Conservation (phyloP, 441 rosid species). For the Gossypium davidsonii region DNA sequence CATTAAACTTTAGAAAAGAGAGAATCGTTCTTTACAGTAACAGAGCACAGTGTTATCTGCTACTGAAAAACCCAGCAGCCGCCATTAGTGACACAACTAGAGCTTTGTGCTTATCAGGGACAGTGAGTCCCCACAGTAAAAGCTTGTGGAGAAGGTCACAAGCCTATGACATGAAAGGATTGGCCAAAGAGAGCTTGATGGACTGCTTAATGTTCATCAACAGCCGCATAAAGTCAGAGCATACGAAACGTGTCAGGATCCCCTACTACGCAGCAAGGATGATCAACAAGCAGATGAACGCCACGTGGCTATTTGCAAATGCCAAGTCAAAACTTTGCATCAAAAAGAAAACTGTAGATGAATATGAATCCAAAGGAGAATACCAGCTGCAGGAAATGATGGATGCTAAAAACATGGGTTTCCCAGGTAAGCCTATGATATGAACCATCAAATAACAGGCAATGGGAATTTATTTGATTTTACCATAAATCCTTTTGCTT, state of each 20-base stretch:
- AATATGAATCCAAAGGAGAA: slow-evolving; percentile 10
- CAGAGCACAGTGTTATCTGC: slow-evolving; percentile 60
- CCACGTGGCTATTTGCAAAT: slow-evolving; percentile 54
- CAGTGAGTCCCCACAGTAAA: slow-evolving; percentile 42
- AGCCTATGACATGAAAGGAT: slow-evolving; percentile 73
- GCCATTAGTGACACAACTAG: slow-evolving; percentile 77
- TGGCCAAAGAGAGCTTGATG: slow-evolving; percentile 67
- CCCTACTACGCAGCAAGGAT: slow-evolving; percentile 60
- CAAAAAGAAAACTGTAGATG: not conserved
- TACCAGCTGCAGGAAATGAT: slow-evolving; percentile 12
- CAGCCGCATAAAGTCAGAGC: slow-evolving; percentile 25
- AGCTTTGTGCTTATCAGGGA: slow-evolving; percentile 51
- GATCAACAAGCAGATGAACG: slow-evolving; percentile 68
- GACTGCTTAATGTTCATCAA: slow-evolving; percentile 63
- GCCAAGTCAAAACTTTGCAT: slow-evolving; percentile 19
- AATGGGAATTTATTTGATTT: not conserved
- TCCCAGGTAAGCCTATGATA: slow-evolving; percentile 4
- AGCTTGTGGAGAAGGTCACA: slow-evolving; percentile 91
- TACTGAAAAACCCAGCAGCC: slow-evolving; percentile 38
- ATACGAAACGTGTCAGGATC: slow-evolving; percentile 26
- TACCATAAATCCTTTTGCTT: not conserved
- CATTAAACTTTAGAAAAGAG: slow-evolving; percentile 48
- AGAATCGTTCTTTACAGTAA: slow-evolving; percentile 59
- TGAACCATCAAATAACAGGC: not conserved
- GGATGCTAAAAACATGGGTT: slow-evolving; percentile 6